A percentile compares a stretch with the other conserved stretches of the same genome.
These are phyloP conservation scores for Fusarium gaditjirri DNA, from an alignment of 2,329 filamentous ascomycete genomes.

Conservation along the genomic window DNA sequence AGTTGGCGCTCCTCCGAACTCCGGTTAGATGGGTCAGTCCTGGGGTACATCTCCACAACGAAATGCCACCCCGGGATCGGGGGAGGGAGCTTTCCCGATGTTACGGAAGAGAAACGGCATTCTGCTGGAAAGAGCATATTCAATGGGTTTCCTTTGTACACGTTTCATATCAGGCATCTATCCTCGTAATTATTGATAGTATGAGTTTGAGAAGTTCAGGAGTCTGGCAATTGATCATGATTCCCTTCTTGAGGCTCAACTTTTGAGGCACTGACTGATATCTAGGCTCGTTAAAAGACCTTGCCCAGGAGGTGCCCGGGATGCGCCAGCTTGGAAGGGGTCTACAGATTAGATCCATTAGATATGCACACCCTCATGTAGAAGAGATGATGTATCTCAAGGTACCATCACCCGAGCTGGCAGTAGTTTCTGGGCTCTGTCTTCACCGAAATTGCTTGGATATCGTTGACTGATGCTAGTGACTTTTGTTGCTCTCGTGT, in stretches of 20 bases:
- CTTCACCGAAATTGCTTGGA: constrained; percentile 28
- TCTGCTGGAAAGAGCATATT: background rate
- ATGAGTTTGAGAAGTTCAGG: background rate
- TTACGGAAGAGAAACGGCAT: constrained; percentile 32
- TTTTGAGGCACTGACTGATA: background rate
- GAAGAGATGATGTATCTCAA: constrained; percentile 12
- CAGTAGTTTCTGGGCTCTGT: constrained; percentile 16
- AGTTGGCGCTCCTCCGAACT: constrained; percentile 39
- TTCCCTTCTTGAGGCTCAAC: constrained; percentile 21
- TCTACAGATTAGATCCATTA: constrained; percentile 34
- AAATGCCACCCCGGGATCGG: constrained; percentile 41
- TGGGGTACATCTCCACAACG: constrained; percentile 23
- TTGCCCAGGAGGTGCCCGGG: constrained; percentile 23
- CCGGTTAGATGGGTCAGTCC: constrained; percentile 39
- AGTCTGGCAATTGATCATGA: background rate
- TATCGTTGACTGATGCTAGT: constrained; percentile 5
- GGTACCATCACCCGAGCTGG: constrained; percentile 15
- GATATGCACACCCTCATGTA: constrained; percentile 6
- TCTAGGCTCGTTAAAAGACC: constrained; percentile 17
- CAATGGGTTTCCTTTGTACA: background rate
- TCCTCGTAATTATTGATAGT: background rate
- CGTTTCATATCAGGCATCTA: background rate
- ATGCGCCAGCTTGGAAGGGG: constrained; percentile 25
- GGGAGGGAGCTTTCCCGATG: constrained; percentile 35
- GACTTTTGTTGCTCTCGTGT: constrained; percentile 7